phyloP scores from a whole-genome alignment of 176 grass and related monocot species.

The Chrysopogon serrulatus region DNA sequence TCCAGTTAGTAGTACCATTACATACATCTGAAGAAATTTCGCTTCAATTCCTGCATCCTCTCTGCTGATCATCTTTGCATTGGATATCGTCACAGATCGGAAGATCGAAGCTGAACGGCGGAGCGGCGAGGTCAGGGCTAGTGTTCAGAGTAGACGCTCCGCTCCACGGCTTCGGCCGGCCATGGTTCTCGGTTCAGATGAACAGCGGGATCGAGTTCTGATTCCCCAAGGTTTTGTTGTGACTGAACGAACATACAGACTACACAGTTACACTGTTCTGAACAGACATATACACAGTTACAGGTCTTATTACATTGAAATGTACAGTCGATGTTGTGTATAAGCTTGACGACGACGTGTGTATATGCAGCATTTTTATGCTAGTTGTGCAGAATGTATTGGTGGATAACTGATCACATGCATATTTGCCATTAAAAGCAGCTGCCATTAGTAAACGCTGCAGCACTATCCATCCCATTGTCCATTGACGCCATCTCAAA shows the following conservation, averaged over 20 bases:
- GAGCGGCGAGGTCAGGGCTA: slow-evolving; percentile 33
- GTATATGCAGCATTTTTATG: neutral
- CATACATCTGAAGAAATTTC: neutral
- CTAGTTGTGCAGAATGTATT: neutral
- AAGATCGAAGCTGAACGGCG: slow-evolving; percentile 55
- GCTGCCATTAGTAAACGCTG: neutral
- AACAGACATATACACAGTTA: neutral
- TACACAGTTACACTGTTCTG: too few relatives aligned
- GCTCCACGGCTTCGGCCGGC: slow-evolving; percentile 21
- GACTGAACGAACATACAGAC: neutral
- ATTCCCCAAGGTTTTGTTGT: neutral
- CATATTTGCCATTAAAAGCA: neutral
- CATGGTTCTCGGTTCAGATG: slow-evolving; percentile 63
- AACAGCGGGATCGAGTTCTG: slow-evolving; percentile 73
- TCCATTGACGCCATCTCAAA: too few relatives aligned
- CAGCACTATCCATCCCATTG: too few relatives aligned
- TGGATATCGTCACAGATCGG: slow-evolving; percentile 27
- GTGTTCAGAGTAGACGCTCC: slow-evolving; percentile 55
- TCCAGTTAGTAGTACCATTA: neutral
- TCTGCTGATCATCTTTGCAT: neutral
- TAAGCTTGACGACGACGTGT: neutral
- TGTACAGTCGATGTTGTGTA: neutral
- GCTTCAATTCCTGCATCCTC: neutral
- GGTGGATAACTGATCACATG: neutral
- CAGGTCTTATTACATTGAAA: neutral